Evolutionary conservation across 345 rosid species (phyloP).

Genomic region (Citrus hindsii): DNA sequence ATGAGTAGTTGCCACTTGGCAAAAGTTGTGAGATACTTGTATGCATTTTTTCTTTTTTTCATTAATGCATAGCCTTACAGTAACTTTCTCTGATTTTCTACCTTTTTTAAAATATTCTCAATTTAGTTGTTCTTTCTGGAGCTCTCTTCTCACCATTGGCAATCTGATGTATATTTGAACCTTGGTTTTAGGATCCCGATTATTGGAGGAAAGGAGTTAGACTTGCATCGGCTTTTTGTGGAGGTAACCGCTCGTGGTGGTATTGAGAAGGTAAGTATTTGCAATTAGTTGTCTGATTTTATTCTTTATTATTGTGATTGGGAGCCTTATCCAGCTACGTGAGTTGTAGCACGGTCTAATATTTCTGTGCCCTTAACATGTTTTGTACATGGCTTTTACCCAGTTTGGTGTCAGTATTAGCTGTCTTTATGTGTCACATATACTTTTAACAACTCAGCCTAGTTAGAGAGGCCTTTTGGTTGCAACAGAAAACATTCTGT

Average conservation of each 20-base stretch:
- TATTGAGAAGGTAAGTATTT: slow-evolving; percentile 62
- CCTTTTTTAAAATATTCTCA: neutral
- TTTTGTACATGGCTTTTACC: neutral
- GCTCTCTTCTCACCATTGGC: neutral
- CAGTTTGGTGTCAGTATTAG: neutral
- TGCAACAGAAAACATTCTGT: neutral
- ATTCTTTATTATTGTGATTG: neutral
- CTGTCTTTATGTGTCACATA: neutral
- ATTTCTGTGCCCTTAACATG: neutral
- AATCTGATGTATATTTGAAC: neutral
- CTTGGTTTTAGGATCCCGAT: slow-evolving; percentile 69
- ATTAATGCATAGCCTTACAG: neutral
- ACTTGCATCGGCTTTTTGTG: slow-evolving; percentile 82
- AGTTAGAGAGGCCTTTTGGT: neutral
- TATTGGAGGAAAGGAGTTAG: slow-evolving; percentile 86
- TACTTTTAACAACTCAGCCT: neutral
- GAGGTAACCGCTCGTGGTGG: slow-evolving; percentile 99
- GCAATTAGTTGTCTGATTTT: neutral
- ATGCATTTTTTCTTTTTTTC: neutral
- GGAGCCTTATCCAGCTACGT: neutral
- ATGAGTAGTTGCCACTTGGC: neutral
- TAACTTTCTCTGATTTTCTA: neutral
- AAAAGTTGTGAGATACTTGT: neutral
- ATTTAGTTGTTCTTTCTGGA: neutral
- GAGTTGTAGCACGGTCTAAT: neutral